These are phyloP conservation scores for Fusarium hostae DNA, from an alignment of 2,329 filamentous ascomycete genomes.

Conservation along the genomic window DNA sequence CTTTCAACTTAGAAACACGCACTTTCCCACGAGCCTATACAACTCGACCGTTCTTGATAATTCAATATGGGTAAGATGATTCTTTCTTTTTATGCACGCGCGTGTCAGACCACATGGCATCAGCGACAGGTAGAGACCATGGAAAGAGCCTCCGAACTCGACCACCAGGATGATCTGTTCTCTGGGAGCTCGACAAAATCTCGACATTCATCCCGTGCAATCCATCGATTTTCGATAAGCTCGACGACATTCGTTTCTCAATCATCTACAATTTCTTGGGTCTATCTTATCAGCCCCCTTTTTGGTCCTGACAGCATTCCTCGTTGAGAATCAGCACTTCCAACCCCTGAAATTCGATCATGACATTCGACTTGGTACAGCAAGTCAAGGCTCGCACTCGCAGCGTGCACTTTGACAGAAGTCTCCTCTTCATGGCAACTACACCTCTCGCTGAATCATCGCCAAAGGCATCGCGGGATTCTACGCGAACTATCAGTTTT, in stretches of 20 bases:
- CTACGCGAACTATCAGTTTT: slow-evolving; percentile 51
- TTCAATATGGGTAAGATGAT: slow-evolving; percentile 56
- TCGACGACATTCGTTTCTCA: slow-evolving; percentile 51
- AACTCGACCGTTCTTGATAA: slow-evolving; percentile 53
- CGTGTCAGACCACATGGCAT: slow-evolving; percentile 40
- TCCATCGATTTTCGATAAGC: slow-evolving; percentile 46
- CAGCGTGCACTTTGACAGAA: slow-evolving; percentile 61
- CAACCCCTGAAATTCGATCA: slow-evolving; percentile 47
- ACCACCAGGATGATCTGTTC: slow-evolving; percentile 37
- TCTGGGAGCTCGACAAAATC: slow-evolving; percentile 15
- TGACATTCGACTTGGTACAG: slow-evolving; percentile 56
- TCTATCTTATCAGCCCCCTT: slow-evolving; percentile 49
- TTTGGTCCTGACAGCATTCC: slow-evolving; percentile 48
- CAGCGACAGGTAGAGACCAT: slow-evolving; percentile 34
- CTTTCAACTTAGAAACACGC: slow-evolving; percentile 40
- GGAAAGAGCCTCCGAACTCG: slow-evolving; percentile 37
- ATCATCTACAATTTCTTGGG: slow-evolving; percentile 61
- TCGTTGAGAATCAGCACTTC: slow-evolving; percentile 36
- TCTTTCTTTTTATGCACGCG: slow-evolving; percentile 47
- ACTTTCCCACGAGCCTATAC: slow-evolving; percentile 47
- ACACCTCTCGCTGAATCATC: slow-evolving; percentile 23
- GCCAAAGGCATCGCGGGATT: slow-evolving; percentile 26
- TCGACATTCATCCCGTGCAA: slow-evolving; percentile 30
- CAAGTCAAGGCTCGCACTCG: slow-evolving; percentile 59
- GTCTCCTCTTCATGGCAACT: slow-evolving; percentile 25